Conservation (phyloP, 352 stramenopile species). For the Globisporangium rhizosaccharum region DNA sequence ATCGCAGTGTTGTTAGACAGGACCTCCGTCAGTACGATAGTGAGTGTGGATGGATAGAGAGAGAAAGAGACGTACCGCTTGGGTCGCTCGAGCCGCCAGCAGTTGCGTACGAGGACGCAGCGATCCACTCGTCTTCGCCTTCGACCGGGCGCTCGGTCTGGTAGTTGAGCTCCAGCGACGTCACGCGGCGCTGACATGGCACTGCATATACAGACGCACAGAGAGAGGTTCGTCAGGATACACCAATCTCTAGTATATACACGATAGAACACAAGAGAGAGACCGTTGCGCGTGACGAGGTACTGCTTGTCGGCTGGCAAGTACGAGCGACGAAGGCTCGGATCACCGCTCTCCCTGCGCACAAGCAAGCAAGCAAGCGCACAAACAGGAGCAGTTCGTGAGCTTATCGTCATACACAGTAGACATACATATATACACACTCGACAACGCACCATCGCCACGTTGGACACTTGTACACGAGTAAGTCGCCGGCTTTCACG, state of each 20-base stretch:
- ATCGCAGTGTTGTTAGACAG: conserved; percentile 16
- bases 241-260: background rate
- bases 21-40: conserved; percentile 11
- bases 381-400: background rate
- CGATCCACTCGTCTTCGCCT: conserved; percentile 89
- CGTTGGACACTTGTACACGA: conserved; percentile 96
- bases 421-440: conserved; percentile 1
- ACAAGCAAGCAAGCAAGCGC: conserved; percentile 2
- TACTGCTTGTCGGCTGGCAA: conserved; percentile 86
- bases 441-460: conserved; percentile 83
- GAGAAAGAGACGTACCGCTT: conserved; percentile 25
- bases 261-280: background rate
- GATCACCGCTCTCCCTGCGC: conserved; percentile 65
- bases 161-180: conserved; percentile 69
- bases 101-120: conserved; percentile 69
- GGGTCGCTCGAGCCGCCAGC: conserved; percentile 25
- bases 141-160: conserved; percentile 65
- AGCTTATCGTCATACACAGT: background rate
- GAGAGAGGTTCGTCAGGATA: background rate
- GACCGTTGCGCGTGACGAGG: conserved; percentile 78
- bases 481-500: conserved; percentile 91
- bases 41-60: conserved; percentile 26
- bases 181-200: conserved; percentile 81
- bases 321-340: conserved; percentile 48
- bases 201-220: conserved; percentile 31